phyloP scores from a whole-genome alignment of 352 stramenopile species.

The Phytophthora tentaculata region DNA sequence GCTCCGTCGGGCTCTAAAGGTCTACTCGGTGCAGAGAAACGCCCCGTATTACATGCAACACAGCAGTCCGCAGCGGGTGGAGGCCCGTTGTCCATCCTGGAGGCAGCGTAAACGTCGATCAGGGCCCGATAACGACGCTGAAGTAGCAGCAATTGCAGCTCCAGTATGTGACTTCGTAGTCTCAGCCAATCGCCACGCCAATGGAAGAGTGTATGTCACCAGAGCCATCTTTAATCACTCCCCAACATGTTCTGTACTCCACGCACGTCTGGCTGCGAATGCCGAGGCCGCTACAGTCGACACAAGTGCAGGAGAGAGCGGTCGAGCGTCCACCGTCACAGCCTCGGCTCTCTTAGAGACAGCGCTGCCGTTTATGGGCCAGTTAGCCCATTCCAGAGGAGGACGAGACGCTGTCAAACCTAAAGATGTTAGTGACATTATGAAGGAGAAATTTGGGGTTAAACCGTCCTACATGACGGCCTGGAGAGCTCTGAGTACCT shows the following conservation, averaged over 20 bases:
- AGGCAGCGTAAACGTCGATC: constrained; percentile 62
- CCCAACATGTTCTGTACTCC: constrained; percentile 51
- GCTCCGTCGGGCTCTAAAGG: constrained; percentile 73
- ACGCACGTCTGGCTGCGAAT: constrained; percentile 47
- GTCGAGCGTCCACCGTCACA: constrained; percentile 44
- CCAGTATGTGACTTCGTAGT: constrained; percentile 73
- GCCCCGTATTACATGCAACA: constrained; percentile 85
- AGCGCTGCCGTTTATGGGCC: constrained; percentile 70
- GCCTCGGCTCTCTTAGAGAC: constrained; percentile 78
- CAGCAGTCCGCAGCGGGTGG: constrained; percentile 80
- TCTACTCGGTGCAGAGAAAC: constrained; percentile 75
- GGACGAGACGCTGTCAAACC: constrained; percentile 64
- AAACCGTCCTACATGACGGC: constrained; percentile 83
- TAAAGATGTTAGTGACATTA: constrained; percentile 80
- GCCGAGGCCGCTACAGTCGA: constrained; percentile 1
- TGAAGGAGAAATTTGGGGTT: constrained; percentile 86
- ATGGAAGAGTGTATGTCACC: constrained; percentile 78
- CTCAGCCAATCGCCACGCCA: constrained; percentile 77
- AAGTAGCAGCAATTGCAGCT: constrained; percentile 13
- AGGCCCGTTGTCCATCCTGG: constrained; percentile 81
- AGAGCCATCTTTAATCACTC: constrained; percentile 59
- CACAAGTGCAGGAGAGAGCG: constrained; percentile 14
- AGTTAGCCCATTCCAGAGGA: constrained; percentile 36
- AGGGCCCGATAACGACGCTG: constrained; percentile 1
- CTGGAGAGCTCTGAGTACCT: constrained; percentile 74